These are phyloP conservation scores for Solanum aculeatissimum DNA, from an alignment of 305 asterid genomes.

Conservation along the genomic window DNA sequence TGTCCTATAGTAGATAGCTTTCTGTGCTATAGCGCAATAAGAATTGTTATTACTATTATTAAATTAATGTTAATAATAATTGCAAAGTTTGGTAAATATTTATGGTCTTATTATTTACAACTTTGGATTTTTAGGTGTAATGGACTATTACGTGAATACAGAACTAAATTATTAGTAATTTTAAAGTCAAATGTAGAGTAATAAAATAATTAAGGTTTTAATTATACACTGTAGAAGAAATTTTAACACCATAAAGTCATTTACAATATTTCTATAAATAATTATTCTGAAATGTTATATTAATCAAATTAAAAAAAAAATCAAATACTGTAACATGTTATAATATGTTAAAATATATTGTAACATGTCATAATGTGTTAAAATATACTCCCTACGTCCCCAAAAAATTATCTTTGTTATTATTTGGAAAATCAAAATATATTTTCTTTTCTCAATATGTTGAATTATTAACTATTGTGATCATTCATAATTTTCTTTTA, in stretches of 20 bases:
- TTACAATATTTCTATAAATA: neutral
- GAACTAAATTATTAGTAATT: neutral
- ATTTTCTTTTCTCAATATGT: neutral
- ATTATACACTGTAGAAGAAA: neutral
- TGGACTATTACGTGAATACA: neutral
- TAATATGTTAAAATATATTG: too few relatives aligned
- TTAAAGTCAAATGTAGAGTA: neutral
- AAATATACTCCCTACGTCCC: too few relatives aligned
- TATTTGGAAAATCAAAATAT: too few relatives aligned
- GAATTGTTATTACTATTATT: neutral
- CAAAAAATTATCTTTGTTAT: too few relatives aligned
- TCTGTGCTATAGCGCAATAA: neutral
- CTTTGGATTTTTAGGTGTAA: neutral
- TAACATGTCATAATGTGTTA: neutral
- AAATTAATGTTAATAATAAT: neutral
- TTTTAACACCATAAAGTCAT: neutral
- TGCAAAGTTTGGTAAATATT: too few relatives aligned
- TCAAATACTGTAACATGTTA: neutral
- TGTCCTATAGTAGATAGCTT: neutral
- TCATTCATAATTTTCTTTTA: neutral
- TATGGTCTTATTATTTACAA: neutral
- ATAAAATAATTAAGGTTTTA: neutral
- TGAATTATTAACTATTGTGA: neutral
- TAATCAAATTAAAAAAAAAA: too few relatives aligned
- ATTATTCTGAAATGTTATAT: neutral